A percentile compares a stretch with the other conserved stretches of the same genome.
phyloP scores from a whole-genome alignment of 805 yeast species.

The Yarrowia hollandica region DNA sequence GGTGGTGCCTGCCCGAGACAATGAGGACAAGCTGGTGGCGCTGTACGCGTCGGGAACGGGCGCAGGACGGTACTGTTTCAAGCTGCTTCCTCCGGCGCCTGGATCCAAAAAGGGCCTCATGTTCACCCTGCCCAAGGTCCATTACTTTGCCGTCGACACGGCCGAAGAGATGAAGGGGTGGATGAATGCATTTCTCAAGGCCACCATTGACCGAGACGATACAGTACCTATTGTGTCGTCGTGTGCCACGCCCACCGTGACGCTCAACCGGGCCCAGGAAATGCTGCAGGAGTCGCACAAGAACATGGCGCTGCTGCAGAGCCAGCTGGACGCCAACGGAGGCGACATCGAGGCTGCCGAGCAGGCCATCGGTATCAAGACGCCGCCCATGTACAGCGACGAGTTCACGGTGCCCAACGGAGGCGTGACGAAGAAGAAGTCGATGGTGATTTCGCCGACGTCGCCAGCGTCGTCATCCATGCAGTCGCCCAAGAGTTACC shows the following conservation, averaged over 20 bases:
- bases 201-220: constrained; percentile 95
- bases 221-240: constrained; percentile 87
- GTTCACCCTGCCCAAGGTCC: constrained; percentile 93
- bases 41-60: constrained; percentile 92
- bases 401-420: constrained; percentile 23
- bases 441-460: constrained; percentile 10
- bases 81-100: constrained; percentile 94
- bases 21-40: constrained; percentile 80
- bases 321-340: constrained; percentile 29
- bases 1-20: constrained; percentile 75
- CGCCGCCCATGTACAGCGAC: constrained; percentile 27
- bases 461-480: constrained; percentile 25
- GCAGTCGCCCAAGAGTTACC: constrained; percentile 9
- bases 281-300: constrained; percentile 71
- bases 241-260: constrained; percentile 93
- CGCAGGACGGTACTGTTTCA: constrained; percentile 86
- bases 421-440: constrained; percentile 2
- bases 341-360: constrained; percentile 27
- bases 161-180: constrained; percentile 90
- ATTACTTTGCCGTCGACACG: constrained; percentile 92
- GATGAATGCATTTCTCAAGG: constrained; percentile 93
- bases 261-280: constrained; percentile 83
- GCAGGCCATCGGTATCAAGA: constrained; percentile 13
- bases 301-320: constrained; percentile 43
- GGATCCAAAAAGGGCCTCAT: constrained; percentile 94